Evolutionary conservation across 1,139 yeast species (phyloP).

Genomic region (Kluyveromyces sp.): DNA sequence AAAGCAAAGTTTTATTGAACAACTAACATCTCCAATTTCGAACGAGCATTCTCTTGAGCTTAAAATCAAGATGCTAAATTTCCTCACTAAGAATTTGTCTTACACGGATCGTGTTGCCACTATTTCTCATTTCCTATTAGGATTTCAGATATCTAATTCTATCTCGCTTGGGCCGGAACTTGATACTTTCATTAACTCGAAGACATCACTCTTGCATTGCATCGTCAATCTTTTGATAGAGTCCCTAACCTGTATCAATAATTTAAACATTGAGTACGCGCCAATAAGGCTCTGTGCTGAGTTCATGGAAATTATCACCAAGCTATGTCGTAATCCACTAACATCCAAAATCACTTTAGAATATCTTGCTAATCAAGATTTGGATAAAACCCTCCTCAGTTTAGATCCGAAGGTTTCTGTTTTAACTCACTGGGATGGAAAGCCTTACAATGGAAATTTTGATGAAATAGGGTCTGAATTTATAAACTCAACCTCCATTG

Average conservation of each 20-base stretch:
- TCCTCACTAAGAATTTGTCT: conserved; percentile 46
- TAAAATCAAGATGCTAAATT: conserved; percentile 54
- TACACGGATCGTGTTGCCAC: conserved; percentile 36
- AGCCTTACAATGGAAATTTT: conserved; percentile 31
- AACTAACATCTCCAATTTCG: conserved; percentile 44
- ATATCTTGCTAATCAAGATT: conserved; percentile 43
- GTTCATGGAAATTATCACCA: conserved; percentile 53
- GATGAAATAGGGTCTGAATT: conserved; percentile 34
- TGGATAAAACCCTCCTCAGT: conserved; percentile 46
- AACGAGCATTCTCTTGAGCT: conserved; percentile 34
- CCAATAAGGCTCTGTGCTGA: conserved; percentile 52
- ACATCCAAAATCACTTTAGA: conserved; percentile 47
- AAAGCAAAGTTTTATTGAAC: conserved; percentile 64
- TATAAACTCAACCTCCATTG: conserved; percentile 35
- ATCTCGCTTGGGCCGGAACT: conserved; percentile 37
- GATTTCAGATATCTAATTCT: conserved; percentile 46
- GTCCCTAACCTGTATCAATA: conserved; percentile 38
- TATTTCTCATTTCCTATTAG: conserved; percentile 69
- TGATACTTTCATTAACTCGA: conserved; percentile 44
- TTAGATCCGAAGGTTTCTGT: conserved; percentile 47
- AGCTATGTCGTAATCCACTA: conserved; percentile 47
- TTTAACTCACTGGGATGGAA: conserved; percentile 45
- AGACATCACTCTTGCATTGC: conserved; percentile 47
- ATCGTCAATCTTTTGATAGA: conserved; percentile 44
- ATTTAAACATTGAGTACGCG: conserved; percentile 40